A percentile compares a stretch with the other conserved stretches of the same genome.
These are phyloP conservation scores for Malassezia slooffiae DNA, from an alignment of 1,284 basidiomycete species.

Conservation along the genomic window DNA sequence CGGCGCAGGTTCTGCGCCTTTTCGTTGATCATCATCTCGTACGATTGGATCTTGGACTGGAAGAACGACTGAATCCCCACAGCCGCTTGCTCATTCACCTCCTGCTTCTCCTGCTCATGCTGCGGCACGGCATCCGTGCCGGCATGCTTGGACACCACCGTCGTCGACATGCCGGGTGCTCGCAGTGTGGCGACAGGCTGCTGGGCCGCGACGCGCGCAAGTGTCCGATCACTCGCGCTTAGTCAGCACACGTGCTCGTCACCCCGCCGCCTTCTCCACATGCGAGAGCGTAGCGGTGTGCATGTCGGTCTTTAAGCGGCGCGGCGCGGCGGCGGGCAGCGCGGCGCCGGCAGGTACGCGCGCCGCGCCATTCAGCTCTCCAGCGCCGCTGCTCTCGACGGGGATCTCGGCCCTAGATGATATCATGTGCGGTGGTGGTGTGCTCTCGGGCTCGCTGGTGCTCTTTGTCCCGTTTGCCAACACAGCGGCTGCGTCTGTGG, in stretches of 20 bases:
- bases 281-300: background rate
- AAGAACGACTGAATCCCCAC: conserved; percentile 63
- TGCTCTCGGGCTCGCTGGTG: conserved; percentile 69
- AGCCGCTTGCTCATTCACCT: background rate
- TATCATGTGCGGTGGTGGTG: conserved; percentile 69
- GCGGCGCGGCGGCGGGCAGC: conserved; percentile 48
- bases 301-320: conserved; percentile 70
- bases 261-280: background rate
- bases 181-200: background rate
- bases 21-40: conserved; percentile 83
- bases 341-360: conserved; percentile 55
- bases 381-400: conserved; percentile 63
- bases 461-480: conserved; percentile 52
- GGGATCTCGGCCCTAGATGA: conserved; percentile 93
- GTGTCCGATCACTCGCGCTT: conserved; percentile 11
- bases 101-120: background rate
- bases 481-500: conserved; percentile 21
- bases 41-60: conserved; percentile 84
- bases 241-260: conserved; percentile 11
- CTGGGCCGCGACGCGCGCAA: conserved; percentile 6
- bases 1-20: conserved; percentile 93
- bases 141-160: too few relatives aligned
- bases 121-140: too few relatives aligned
- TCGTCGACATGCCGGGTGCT: too few relatives aligned
- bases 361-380: conserved; percentile 56